phyloP scores from a whole-genome alignment of 2,329 filamentous ascomycete genomes.

The Penicillium sp. region DNA sequence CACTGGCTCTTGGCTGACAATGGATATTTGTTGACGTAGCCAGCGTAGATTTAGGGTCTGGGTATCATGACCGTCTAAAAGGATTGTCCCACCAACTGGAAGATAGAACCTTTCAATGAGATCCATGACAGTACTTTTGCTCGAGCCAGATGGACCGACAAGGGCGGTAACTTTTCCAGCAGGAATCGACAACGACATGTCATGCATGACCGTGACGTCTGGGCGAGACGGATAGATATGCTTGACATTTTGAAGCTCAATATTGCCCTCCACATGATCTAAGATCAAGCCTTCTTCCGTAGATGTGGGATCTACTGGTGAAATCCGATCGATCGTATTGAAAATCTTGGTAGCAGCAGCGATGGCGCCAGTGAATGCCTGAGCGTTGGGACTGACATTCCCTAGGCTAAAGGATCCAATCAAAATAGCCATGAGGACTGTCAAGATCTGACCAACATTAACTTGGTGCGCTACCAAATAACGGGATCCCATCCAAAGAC shows the following conservation, averaged over 20 bases:
- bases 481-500: conserved; percentile 82
- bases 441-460: conserved; percentile 70
- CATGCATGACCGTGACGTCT: conserved; percentile 84
- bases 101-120: conserved; percentile 46
- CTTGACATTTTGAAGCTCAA: conserved; percentile 79
- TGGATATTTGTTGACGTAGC: conserved; percentile 58
- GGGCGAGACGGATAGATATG: conserved; percentile 94
- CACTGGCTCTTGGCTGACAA: conserved; percentile 69
- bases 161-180: conserved; percentile 60
- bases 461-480: conserved; percentile 69
- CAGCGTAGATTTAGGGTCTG: conserved; percentile 61
- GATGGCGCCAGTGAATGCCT: conserved; percentile 80
- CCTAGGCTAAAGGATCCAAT: conserved; percentile 90
- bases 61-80: conserved; percentile 55
- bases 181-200: conserved; percentile 75
- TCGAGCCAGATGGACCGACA: conserved; percentile 48
- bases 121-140: conserved; percentile 48
- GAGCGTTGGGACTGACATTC: conserved; percentile 79
- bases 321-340: conserved; percentile 84
- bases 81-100: conserved; percentile 47
- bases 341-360: conserved; percentile 90
- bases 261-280: conserved; percentile 69
- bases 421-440: conserved; percentile 85
- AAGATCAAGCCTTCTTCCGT: conserved; percentile 66
- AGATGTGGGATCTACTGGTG: conserved; percentile 76